Conservation (phyloP, 2,329 filamentous ascomycete genomes). For the Alternaria brassicae region DNA sequence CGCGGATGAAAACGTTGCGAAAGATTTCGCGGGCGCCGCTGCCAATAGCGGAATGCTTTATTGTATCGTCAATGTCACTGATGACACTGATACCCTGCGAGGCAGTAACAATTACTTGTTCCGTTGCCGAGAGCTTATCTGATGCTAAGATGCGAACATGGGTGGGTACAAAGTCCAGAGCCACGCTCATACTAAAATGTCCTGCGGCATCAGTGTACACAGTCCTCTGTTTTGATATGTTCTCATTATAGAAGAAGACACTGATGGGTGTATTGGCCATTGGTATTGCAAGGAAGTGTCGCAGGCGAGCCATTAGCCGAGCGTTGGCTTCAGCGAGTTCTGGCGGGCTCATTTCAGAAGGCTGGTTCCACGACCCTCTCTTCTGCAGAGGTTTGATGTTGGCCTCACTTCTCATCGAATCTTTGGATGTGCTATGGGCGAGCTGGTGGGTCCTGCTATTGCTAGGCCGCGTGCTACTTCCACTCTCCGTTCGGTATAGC, state of each 20-base stretch:
- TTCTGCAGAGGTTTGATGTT: slow-evolving; percentile 53
- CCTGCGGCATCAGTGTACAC: slow-evolving; percentile 86
- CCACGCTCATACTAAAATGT: slow-evolving; percentile 81
- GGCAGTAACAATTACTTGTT: slow-evolving; percentile 78
- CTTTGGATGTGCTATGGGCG: slow-evolving; percentile 35
- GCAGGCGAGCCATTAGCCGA: slow-evolving; percentile 85
- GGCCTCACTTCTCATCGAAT: slow-evolving; percentile 38
- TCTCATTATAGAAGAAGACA: slow-evolving; percentile 92
- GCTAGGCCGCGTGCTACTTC: slow-evolving; percentile 33
- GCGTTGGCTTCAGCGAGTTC: slow-evolving; percentile 82
- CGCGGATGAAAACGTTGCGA: slow-evolving; percentile 91
- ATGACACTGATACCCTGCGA: slow-evolving; percentile 86
- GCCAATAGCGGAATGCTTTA: slow-evolving; percentile 92
- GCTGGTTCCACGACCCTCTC: slow-evolving; percentile 58
- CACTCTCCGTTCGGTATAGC: slow-evolving; percentile 48
- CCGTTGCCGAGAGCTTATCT: slow-evolving; percentile 81
- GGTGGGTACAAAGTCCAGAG: slow-evolving; percentile 88
- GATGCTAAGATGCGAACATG: slow-evolving; percentile 87
- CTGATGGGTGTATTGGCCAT: slow-evolving; percentile 80
- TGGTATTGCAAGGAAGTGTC: slow-evolving; percentile 88
- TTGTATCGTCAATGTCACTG: slow-evolving; percentile 96
- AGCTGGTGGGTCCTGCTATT: slow-evolving; percentile 29
- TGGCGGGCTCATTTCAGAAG: slow-evolving; percentile 72
- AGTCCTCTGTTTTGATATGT: slow-evolving; percentile 80
- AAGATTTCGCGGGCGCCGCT: slow-evolving; percentile 92